Conservation (phyloP, 805 yeast species). For the Metschnikowia orientalis region DNA sequence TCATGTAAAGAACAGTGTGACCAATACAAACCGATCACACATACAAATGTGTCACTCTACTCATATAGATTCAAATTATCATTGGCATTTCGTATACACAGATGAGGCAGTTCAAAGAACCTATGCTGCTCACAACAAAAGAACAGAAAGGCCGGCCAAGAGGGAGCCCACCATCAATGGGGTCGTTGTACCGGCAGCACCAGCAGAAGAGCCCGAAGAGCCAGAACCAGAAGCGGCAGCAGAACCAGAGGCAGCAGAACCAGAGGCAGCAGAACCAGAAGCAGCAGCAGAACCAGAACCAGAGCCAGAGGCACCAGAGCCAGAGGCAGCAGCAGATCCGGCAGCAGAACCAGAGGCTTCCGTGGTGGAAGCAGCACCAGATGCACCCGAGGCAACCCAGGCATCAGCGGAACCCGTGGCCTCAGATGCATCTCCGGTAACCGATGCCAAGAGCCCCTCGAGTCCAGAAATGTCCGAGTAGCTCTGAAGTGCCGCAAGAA, state of each 20-base stretch:
- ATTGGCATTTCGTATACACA: too few relatives aligned
- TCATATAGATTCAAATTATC: not conserved
- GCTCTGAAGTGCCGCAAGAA: too few relatives aligned
- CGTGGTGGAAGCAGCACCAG: not conserved
- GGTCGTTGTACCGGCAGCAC: constrained; percentile 6
- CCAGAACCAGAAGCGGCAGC: constrained; percentile 4
- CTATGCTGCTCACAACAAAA: constrained; percentile 7
- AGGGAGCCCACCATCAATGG: constrained; percentile 12
- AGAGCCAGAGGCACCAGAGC: not conserved
- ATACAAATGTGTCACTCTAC: too few relatives aligned
- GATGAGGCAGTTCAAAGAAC: too few relatives aligned
- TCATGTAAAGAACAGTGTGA: too few relatives aligned
- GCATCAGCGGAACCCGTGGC: not conserved
- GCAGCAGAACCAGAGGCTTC: too few relatives aligned
- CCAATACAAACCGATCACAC: too few relatives aligned
- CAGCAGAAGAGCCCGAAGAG: constrained; percentile 8
- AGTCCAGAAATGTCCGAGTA: too few relatives aligned
- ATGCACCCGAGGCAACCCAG: not conserved
- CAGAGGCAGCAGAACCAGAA: not conserved
- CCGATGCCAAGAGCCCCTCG: too few relatives aligned
- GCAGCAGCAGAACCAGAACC: not conserved
- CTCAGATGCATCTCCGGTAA: not conserved
- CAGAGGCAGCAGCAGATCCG: too few relatives aligned
- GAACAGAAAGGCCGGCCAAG: constrained; percentile 14
- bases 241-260: not conserved